These are phyloP conservation scores for Ophiostoma sp. DNA, from an alignment of 2,329 filamentous ascomycete genomes.

Conservation along the genomic window DNA sequence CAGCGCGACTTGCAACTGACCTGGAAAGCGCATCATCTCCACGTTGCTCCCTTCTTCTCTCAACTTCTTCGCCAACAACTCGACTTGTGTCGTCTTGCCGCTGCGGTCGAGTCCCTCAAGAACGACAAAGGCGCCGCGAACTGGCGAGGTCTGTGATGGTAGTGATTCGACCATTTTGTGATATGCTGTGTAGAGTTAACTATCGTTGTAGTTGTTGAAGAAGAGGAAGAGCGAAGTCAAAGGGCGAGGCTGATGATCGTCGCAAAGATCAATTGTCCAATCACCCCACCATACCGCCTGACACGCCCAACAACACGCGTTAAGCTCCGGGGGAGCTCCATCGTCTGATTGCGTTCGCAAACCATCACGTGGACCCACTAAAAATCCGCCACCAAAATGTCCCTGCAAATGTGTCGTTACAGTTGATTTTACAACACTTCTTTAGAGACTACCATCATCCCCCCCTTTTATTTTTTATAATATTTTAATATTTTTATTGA, in stretches of 20 bases:
- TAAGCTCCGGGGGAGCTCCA: neutral
- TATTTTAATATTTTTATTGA: too few species aligned
- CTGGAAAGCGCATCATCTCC: conserved; percentile 58
- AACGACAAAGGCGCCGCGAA: conserved; percentile 73
- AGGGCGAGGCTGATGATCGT: neutral
- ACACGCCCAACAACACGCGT: neutral
- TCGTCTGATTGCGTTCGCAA: neutral
- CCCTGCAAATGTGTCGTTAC: neutral
- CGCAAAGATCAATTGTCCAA: neutral
- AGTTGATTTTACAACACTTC: too few species aligned
- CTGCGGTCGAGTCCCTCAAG: conserved; percentile 88
- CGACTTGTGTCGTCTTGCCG: conserved; percentile 89
- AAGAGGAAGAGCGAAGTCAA: too few species aligned
- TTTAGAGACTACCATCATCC: too few species aligned
- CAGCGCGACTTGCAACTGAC: conserved; percentile 38
- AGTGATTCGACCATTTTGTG: neutral
- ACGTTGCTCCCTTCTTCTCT: conserved; percentile 51
- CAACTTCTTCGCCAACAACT: conserved; percentile 60
- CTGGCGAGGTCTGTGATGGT: conserved; percentile 20
- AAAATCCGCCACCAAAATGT: neutral
- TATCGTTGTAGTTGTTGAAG: neutral
- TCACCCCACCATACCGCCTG: neutral
- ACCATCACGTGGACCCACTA: conserved; percentile 9
- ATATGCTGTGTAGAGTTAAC: neutral
- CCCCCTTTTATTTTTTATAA: too few species aligned